Conservation (phyloP, 2,329 filamentous ascomycete genomes). For the Akanthomyces lecanii region DNA sequence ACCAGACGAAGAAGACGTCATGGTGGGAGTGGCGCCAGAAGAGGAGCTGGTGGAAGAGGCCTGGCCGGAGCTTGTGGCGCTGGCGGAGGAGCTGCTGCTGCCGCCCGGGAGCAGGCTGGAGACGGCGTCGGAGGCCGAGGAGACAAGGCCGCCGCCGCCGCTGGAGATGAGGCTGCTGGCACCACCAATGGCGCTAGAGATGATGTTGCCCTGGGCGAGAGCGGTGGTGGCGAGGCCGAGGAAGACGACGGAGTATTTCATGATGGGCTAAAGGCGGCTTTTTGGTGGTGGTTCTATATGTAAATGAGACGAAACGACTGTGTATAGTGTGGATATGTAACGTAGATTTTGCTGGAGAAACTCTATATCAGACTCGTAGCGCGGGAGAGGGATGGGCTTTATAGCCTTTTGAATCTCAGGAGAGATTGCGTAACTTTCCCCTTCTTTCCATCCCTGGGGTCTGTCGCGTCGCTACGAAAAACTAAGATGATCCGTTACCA, state of each 20-base stretch:
- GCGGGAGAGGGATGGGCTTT: constrained; percentile 5
- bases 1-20: not conserved
- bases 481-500: constrained; percentile 6
- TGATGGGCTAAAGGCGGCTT: not conserved
- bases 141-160: constrained; percentile 11
- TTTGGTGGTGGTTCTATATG: not conserved
- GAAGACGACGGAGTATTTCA: constrained; percentile 15
- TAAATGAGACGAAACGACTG: not conserved
- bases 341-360: not conserved
- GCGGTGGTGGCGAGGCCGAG: constrained; percentile 15
- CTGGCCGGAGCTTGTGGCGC: not conserved
- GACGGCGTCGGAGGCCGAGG: not conserved
- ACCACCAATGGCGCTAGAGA: not conserved
- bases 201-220: constrained; percentile 8
- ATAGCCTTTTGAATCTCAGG: not conserved
- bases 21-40: not conserved
- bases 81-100: not conserved
- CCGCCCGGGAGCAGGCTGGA: not conserved
- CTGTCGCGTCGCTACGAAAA: constrained; percentile 6
- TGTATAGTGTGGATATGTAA: not conserved
- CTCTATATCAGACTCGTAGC: not conserved
- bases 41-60: not conserved
- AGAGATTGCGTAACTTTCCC: not conserved
- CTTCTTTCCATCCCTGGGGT: not conserved
- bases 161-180: not conserved